A percentile compares a stretch with the other conserved stretches of the same genome.
Conservation (phyloP, 495 filamentous ascomycete species). For the Penicillium coprophilum region DNA sequence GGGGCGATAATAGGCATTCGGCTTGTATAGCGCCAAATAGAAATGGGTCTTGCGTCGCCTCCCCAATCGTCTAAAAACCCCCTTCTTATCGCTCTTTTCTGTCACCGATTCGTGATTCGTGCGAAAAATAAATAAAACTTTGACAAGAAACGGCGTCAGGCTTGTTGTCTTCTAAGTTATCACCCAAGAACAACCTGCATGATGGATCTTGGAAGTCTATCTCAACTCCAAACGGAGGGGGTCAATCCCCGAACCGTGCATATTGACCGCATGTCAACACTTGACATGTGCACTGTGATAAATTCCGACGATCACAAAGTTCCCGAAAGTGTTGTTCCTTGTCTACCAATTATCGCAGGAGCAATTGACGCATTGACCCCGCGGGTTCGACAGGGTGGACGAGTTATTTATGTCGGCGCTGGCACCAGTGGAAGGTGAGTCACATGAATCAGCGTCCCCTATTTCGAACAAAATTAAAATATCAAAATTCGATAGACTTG, state of each 20-base stretch:
- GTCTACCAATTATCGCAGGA: constrained; percentile 31
- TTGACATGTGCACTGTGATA: constrained; percentile 38
- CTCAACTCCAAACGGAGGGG: constrained; percentile 37
- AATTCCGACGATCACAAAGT: constrained; percentile 37
- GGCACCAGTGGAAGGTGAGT: constrained; percentile 42
- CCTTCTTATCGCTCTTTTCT: neutral
- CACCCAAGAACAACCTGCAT: neutral
- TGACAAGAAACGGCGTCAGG: neutral
- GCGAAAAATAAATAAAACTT: neutral
- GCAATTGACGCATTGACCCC: constrained; percentile 34
- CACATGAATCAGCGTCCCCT: neutral
- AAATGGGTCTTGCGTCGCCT: neutral
- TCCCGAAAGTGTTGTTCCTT: constrained; percentile 30
- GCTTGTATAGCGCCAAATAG: neutral
- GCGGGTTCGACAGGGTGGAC: constrained; percentile 37
- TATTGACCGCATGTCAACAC: constrained; percentile 38
- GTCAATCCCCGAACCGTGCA: constrained; percentile 31
- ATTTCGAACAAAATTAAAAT: constrained; percentile 7
- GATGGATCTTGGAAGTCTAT: constrained; percentile 32
- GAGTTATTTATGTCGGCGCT: constrained; percentile 42
- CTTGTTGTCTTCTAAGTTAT: neutral
- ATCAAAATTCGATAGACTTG: constrained; percentile 31
- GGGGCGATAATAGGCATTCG: neutral
- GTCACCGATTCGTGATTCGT: neutral
- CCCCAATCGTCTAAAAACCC: neutral